Base-by-base conservation (phyloP, 1,284 basidiomycete species). In the Tranzscheliella williamsii region DNA sequence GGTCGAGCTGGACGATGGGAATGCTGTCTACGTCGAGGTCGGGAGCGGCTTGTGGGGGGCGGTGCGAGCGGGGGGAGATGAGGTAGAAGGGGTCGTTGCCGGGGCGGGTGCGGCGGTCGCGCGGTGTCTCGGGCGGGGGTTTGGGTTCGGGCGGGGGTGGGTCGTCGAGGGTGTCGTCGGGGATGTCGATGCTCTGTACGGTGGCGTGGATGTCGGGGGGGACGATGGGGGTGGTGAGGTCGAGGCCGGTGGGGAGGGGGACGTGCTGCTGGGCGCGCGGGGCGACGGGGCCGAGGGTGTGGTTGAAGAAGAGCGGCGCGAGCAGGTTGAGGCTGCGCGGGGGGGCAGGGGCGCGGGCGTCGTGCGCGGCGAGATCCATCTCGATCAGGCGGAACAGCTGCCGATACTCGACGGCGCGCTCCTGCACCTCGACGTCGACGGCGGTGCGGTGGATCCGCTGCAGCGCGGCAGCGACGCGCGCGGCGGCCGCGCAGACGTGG, bases 281-380 rank as follows among this genome's bases (percentile, higher is more conserved):
- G 1, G 88, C 91, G 15, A 96, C 87, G 0, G 91, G 87, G 57
- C 90, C 91, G 22, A 98, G 84, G 53, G 91, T 87, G 72, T 94
- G 87, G 5, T 84, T 77, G 20, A 84, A 83, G 71, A 90, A 91
- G 4, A 98, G 81, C 0, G 91, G 90, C 34, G 85, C 82, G 38
- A 98, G 86, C 42, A 98, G 84, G 76, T 86, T 89, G 18, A 97
- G 80, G 60, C 90, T 92, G 79, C 92, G 91, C 0, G 94, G 94
- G 9, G 45, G 47, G 12, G 38, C 24, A 12, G 33, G 26, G 17
- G 29, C 24, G 7, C 15, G 1, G n/a, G 33, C 21, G 20, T 26
- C 23, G 15, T 42, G 11, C 21, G 26, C 24, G 9, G 58, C 80
- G n/a, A 95, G 79, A 76, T 95, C 91, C 11, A 87, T 86, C 39